Conservation (phyloP, 805 yeast genomes). For the Cyberlindnera saturnus region DNA sequence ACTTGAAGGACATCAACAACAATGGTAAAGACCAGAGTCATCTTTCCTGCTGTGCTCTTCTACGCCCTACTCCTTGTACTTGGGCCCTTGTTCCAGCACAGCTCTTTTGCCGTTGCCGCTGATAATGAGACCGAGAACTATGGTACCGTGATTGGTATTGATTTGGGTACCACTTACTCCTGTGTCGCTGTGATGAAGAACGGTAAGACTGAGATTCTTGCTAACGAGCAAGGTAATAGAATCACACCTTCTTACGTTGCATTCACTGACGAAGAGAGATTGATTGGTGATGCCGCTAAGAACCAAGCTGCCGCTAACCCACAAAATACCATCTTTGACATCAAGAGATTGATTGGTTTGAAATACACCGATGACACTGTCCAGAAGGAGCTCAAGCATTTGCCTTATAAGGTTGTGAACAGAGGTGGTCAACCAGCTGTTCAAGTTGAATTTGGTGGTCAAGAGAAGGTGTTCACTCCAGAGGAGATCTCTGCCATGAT, state of each 20-base stretch:
- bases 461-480: constrained; percentile 73
- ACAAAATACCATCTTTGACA: constrained; percentile 79
- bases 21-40: constrained; percentile 23
- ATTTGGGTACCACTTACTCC: constrained; percentile 95
- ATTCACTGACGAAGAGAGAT: constrained; percentile 85
- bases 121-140: constrained; percentile 37
- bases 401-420: constrained; percentile 69
- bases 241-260: constrained; percentile 95
- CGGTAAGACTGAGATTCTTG: constrained; percentile 87
- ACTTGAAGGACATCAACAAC: neutral
- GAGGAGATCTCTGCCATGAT: constrained; percentile 94
- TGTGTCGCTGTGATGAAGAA: constrained; percentile 88
- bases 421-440: constrained; percentile 80
- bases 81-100: constrained; percentile 20
- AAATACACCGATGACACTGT: constrained; percentile 72
- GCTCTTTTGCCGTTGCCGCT: constrained; percentile 20
- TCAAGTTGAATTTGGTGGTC: constrained; percentile 68
- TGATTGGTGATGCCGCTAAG: constrained; percentile 95
- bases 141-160: constrained; percentile 83
- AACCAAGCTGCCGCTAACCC: constrained; percentile 93
- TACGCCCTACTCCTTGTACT: constrained; percentile 23
- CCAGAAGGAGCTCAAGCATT: constrained; percentile 74
- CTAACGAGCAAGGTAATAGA: constrained; percentile 96
- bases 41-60: constrained; percentile 30
- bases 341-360: constrained; percentile 87